Evolutionary conservation across 108 stramenopile species (phyloP).

Genomic region (Cyclotella atomus): DNA sequence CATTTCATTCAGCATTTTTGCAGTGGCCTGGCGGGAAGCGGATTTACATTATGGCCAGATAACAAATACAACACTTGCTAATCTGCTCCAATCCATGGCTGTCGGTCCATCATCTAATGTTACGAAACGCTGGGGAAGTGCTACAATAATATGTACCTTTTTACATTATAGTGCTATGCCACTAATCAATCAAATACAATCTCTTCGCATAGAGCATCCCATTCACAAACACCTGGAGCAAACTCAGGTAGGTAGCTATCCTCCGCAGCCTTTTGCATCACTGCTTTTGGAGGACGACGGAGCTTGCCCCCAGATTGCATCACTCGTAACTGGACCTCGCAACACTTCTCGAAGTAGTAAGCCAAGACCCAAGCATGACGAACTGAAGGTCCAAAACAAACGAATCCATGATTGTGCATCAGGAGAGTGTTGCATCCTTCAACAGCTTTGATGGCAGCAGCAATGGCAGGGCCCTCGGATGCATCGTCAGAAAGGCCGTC

Average conservation of each 20-base stretch:
- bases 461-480: conserved; percentile 52
- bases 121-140: too few species aligned
- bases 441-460: conserved; percentile 46
- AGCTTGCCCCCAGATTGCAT: conserved; percentile 60
- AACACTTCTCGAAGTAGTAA: conserved; percentile 66
- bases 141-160: too few species aligned
- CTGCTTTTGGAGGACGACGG: conserved; percentile 33
- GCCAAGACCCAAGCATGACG: conserved; percentile 69
- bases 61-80: too few species aligned
- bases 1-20: too few species aligned
- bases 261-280: conserved; percentile 57
- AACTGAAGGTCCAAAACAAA: conserved; percentile 52
- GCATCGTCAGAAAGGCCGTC: conserved; percentile 63
- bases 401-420: conserved; percentile 72
- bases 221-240: conserved; percentile 63
- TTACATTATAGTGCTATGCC: too few species aligned
- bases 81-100: too few species aligned
- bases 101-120: too few species aligned
- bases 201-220: conserved; percentile 57
- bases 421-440: conserved; percentile 55
- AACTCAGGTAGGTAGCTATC: conserved; percentile 55
- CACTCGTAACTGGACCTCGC: conserved; percentile 50
- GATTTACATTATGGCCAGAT: too few species aligned
- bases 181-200: conserved; percentile 11
- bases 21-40: too few species aligned